Evolutionary conservation across 306 rosid species (phyloP), one percentile per base, ranked within the genome.

Genomic region (Boehmeria nivea): DNA sequence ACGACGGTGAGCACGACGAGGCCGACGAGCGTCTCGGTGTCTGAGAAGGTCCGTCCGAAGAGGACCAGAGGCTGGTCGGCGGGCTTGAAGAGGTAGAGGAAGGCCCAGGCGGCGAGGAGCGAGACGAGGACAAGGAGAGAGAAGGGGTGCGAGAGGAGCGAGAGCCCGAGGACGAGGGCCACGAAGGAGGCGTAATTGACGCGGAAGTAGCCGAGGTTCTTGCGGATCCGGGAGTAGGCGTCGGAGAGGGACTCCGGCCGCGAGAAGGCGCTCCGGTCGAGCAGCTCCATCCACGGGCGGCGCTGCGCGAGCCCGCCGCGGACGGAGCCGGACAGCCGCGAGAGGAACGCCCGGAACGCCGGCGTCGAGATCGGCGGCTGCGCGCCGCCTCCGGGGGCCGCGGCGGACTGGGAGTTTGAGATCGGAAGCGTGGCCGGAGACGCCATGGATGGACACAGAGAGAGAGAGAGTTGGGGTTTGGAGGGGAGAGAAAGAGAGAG

Each of bases 181-280:
- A 90, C 64, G 24, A 90, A 69, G 44, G 82, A 77, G 25, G 77
- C 61, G 83, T 90, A 90, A 63, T 90, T 90, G 11, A 90, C 95
- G 27, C 97, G 97, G 58, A 90, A 90, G 66, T 90, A 90, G 31
- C 81, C 14, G 67, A 82, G 50, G 58, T 90, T 90, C 74, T 82
- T 90, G 42, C 97, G 97, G 85, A 86, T 83, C 78, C 97, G 84
- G 25, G 91, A 80, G 68, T 86, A 86, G 3, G 97, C 97, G 21
- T 90, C 97, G 31, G 97, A n/a, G 1, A 90, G 78, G 38, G 78
- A 69, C 2, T 79, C 86, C 0, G 97, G 97, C 6, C 90, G 76
- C 13, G 86, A 60, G 51, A 90, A 49, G 15, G 94, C 67, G 65
- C 42, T 46, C 51, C 91, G 85, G 50, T 90, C 97, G 43, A 86